These are phyloP conservation scores for Colletotrichum caudatum DNA, from an alignment of 2,329 filamentous ascomycete species.

Conservation along the genomic window DNA sequence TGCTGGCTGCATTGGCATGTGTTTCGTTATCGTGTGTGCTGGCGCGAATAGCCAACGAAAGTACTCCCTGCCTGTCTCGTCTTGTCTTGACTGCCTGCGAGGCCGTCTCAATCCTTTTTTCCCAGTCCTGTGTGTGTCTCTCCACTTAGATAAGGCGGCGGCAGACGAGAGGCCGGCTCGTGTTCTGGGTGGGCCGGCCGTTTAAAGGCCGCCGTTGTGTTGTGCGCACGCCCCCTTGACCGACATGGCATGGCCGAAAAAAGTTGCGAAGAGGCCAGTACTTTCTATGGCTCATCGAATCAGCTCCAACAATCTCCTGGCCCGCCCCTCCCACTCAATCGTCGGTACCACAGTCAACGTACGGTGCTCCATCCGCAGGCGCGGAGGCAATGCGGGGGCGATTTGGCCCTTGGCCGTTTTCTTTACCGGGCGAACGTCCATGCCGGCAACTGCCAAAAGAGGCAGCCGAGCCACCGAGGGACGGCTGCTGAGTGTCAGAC, in stretches of 20 bases:
- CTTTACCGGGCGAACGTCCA: conserved; percentile 26
- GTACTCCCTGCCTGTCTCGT: conserved; percentile 23
- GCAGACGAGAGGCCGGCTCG: conserved; percentile 39
- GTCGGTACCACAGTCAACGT: background rate
- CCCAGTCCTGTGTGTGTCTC: conserved; percentile 17
- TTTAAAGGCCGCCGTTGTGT: conserved; percentile 25
- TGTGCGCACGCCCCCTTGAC: conserved; percentile 30
- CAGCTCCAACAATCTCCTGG: conserved; percentile 7
- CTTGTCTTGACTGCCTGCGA: conserved; percentile 33
- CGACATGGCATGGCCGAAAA: background rate
- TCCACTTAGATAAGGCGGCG: conserved; percentile 41
- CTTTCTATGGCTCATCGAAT: conserved; percentile 34
- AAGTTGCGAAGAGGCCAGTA: conserved; percentile 11
- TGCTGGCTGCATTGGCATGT: conserved; percentile 22
- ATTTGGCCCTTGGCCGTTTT: conserved; percentile 31
- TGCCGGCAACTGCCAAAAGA: conserved; percentile 15
- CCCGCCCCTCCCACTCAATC: background rate
- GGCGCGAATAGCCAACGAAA: conserved; percentile 9
- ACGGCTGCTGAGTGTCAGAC: background rate
- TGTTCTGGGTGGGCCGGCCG: conserved; percentile 32
- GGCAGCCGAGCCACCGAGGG: conserved; percentile 7
- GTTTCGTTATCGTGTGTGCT: conserved; percentile 32
- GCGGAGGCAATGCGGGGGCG: conserved; percentile 35
- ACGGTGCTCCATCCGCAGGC: background rate
- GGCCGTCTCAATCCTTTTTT: conserved; percentile 26